Evolutionary conservation across 805 yeast genomes (phyloP).

Genomic region (Pichia cabralensis): DNA sequence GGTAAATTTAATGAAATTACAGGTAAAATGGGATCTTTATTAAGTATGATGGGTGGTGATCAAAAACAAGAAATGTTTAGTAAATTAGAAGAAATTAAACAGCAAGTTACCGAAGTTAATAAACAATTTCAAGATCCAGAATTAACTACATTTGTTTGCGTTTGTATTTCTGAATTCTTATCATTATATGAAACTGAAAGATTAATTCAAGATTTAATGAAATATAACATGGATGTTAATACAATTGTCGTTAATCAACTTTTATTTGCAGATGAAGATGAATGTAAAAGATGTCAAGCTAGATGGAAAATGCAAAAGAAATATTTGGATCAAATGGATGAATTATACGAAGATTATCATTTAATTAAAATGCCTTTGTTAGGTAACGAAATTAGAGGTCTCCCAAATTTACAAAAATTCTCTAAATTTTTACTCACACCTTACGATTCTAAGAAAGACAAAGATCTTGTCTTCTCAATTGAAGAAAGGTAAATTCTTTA

Average conservation of each 20-base stretch:
- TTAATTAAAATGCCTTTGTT: conserved; percentile 91
- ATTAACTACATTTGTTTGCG: conserved; percentile 90
- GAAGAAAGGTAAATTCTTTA: conserved; percentile 30
- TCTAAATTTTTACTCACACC: conserved; percentile 73
- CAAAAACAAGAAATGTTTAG: conserved; percentile 61
- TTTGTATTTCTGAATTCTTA: conserved; percentile 93
- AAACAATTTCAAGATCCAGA: conserved; percentile 95
- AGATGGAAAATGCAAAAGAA: conserved; percentile 95
- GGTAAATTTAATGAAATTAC: conserved; percentile 82
- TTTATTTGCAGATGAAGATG: conserved; percentile 71
- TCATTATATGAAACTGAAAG: conserved; percentile 96
- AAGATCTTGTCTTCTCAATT: conserved; percentile 41
- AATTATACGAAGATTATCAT: conserved; percentile 94
- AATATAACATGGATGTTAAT: conserved; percentile 93
- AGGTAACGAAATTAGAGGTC: conserved; percentile 92
- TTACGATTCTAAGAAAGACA: conserved; percentile 58
- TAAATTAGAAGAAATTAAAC: conserved; percentile 73
- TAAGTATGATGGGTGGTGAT: conserved; percentile 64
- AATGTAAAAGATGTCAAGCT: conserved; percentile 83
- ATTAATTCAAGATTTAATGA: conserved; percentile 90
- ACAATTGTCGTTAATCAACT: conserved; percentile 94
- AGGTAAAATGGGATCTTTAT: conserved; percentile 83
- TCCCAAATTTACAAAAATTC: conserved; percentile 73
- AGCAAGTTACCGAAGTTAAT: conserved; percentile 77
- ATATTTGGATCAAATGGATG: conserved; percentile 90